Percentiles rank a stretch among this genome's conserved stretches.
Conservation (phyloP, 176 grass and related monocot genomes). For the Cenchrus americanus region DNA sequence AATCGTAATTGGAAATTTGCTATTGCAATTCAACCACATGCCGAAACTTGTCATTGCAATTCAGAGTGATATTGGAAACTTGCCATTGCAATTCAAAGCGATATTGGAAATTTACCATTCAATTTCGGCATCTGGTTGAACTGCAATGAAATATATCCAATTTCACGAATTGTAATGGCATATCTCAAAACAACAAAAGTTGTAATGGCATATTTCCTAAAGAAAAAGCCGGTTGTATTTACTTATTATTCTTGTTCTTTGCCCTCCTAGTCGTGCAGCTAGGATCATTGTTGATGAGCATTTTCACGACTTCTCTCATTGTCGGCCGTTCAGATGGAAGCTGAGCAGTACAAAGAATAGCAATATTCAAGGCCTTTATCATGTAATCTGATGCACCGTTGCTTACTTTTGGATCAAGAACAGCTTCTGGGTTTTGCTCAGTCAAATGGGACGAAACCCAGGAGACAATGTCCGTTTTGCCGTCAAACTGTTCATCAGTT, state of each 20-base stretch:
- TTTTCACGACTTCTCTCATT: slow-evolving; percentile 81
- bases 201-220: no score
- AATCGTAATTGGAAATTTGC: no score
- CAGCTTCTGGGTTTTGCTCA: slow-evolving; percentile 40
- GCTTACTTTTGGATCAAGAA: slow-evolving; percentile 57
- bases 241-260: slow-evolving; percentile 45
- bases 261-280: slow-evolving; percentile 3
- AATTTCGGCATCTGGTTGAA: no score
- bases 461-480: slow-evolving; percentile 49
- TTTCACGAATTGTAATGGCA: no score
- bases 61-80: no score
- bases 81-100: no score
- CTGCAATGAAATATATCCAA: no score
- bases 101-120: no score
- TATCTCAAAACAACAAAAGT: no score
- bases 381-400: slow-evolving; percentile 57
- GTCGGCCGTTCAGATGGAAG: slow-evolving; percentile 50
- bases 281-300: slow-evolving; percentile 68
- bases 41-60: no score
- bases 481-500: slow-evolving; percentile 45
- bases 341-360: slow-evolving; percentile 53
- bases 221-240: neutral
- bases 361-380: slow-evolving; percentile 64
- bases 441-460: slow-evolving; percentile 51
- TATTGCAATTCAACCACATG: no score